These are phyloP conservation scores for Sanghuangporus sanghuang DNA, from an alignment of 1,284 basidiomycete species.

Conservation along the genomic window DNA sequence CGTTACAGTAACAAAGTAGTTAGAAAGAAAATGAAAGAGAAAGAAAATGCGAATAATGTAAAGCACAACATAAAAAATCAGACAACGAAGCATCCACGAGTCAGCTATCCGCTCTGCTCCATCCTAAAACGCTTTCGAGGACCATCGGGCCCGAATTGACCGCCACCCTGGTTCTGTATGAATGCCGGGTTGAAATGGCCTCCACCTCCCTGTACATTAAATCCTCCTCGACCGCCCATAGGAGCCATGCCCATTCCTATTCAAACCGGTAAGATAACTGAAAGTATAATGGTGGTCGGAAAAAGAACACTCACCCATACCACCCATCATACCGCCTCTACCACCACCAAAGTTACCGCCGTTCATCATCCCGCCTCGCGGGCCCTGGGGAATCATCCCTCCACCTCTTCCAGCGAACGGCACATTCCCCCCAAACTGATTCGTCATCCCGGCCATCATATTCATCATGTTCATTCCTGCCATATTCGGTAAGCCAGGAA, in stretches of 20 bases:
- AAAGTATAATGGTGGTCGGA: slow-evolving; percentile 21
- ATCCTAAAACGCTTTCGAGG: slow-evolving; percentile 50
- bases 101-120: slow-evolving; percentile 25
- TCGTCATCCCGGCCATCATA: slow-evolving; percentile 25
- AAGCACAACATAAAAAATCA: background rate
- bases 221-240: slow-evolving; percentile 42
- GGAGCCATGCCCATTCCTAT: slow-evolving; percentile 42
- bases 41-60: background rate
- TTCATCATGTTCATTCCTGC: slow-evolving; percentile 32
- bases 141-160: slow-evolving; percentile 41
- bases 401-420: slow-evolving; percentile 33
- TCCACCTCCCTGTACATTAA: slow-evolving; percentile 36
- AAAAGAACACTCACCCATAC: slow-evolving; percentile 71
- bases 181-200: slow-evolving; percentile 73
- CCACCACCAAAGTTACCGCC: slow-evolving; percentile 22
- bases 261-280: slow-evolving; percentile 22
- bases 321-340: slow-evolving; percentile 35
- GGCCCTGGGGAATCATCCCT: slow-evolving; percentile 61
- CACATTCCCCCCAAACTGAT: slow-evolving; percentile 40
- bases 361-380: slow-evolving; percentile 53
- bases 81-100: background rate
- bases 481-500: slow-evolving; percentile 36
- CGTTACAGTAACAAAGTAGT: slow-evolving; percentile 1
- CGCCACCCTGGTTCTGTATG: slow-evolving; percentile 44
- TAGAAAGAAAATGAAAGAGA: background rate